Conservation (phyloP, 805 yeast genomes). For the Barnettozyma wickerhamii region DNA sequence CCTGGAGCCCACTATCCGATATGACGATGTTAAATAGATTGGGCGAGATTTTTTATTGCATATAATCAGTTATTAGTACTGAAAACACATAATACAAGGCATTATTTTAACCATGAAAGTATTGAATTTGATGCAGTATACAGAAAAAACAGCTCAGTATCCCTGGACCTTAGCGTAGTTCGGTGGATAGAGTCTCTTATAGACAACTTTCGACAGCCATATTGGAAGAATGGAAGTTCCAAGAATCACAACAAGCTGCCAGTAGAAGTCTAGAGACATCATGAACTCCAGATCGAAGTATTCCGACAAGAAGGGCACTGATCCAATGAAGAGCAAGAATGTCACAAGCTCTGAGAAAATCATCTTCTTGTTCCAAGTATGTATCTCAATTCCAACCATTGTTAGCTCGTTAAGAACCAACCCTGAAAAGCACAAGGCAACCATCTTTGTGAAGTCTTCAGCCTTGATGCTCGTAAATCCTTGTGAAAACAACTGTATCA, state of each 20-base stretch:
- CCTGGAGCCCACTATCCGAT: neutral
- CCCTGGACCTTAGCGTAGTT: constrained; percentile 96
- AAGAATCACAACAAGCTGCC: constrained; percentile 65
- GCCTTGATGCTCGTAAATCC: constrained; percentile 57
- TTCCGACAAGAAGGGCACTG: constrained; percentile 83
- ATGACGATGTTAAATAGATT: constrained; percentile 15
- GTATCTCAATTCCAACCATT: constrained; percentile 91
- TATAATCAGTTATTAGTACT: no score
- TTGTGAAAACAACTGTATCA: constrained; percentile 83
- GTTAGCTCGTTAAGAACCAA: constrained; percentile 79
- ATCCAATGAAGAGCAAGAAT: constrained; percentile 56
- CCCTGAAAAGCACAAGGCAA: constrained; percentile 79
- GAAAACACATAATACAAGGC: no score
- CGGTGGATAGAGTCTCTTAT: constrained; percentile 82
- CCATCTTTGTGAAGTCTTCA: constrained; percentile 63
- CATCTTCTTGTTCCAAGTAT: constrained; percentile 88
- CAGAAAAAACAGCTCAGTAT: constrained; percentile 34
- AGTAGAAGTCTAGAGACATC: constrained; percentile 51
- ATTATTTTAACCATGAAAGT: no score
- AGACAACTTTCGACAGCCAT: constrained; percentile 76
- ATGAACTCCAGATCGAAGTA: constrained; percentile 75
- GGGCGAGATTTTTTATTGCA: no score
- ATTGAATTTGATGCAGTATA: no score
- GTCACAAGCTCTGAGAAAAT: constrained; percentile 68
- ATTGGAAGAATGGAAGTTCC: constrained; percentile 79